Base-by-base conservation (phyloP, 306 rosid species). In the Trifolium repens region DNA sequence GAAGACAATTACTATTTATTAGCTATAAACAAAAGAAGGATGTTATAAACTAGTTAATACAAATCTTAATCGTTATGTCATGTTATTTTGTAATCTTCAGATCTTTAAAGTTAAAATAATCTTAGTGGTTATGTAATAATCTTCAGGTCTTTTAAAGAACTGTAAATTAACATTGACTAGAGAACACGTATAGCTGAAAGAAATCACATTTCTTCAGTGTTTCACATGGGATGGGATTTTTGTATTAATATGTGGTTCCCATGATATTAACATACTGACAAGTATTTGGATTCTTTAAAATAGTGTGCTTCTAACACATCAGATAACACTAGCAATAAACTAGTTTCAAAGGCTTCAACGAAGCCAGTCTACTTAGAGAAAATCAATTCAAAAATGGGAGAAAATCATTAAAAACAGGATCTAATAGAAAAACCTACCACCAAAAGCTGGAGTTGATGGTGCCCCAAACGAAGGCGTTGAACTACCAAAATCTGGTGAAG, bases 171-270 rank as follows among this genome's bases (percentile, higher is more conserved):
- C 27, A 35, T 19, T 14, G 40, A 66, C 46, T 66, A 72, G 61
- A 71, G 73, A 54, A 12, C 12, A 65, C 37, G 43, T 55, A 47
- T 59, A 65, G 17, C 53, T 42, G 44, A 54, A 72, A 64, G 42
- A 14, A 68, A 60, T 64, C 12, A 9, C 74, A 42, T 16, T 53
- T 30, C 61, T 40, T 50, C 58, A 50, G 37, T 57, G 50, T 62
- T 71, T 32, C 62, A 15, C 54, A 74, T 7, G 50, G 6, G 50
- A 44, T 44, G 32, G 71, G 26, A 80, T 26, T 74, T 49, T 4
- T 58, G n/a, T 40, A 67, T 67, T 26, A 72, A 40, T n/a, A n/a
- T 55, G 52, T 34, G 49, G 17, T 73, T 67, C 40, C 6, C 13
- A 59, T 58, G 44, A 66, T 74, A 35, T 57, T 46, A 9, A 52